Evolutionary conservation across 2,329 filamentous ascomycete species (phyloP), one percentile per base, ranked within the genome.

Genomic region (Teratosphaeria zuluensis): DNA sequence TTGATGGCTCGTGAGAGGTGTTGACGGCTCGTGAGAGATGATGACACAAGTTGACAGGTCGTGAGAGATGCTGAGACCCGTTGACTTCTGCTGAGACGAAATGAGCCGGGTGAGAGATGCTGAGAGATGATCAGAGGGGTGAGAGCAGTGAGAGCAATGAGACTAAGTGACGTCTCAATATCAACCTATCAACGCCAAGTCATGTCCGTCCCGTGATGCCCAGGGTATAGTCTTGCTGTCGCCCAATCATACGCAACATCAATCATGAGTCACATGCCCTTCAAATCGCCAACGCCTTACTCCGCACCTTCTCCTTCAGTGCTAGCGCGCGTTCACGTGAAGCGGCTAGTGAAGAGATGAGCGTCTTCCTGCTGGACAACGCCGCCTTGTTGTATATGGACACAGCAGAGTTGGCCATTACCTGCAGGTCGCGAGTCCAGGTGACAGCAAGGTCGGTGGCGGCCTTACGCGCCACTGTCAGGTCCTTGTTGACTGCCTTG

Each of bases 401-500:
- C 11, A 55, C 38, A 3, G 54, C 54, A 28, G 31, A 38, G 6
- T 46, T 21, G 16, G 35, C 54, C 21, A 55, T 16, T 4, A 55
- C 54, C 24, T 68, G 66, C 32, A 69, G 58, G 28, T 69, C 66
- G 16, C 61, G 63, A 24, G 62, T 58, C 54, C 66, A 56, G 14
- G 62, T 59, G n/a, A n/a, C 19, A 19, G 56, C 56, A 2, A 53
- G 52, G 12, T 53, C 52, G 31, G 12, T 35, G 8, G 52, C 52
- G 19, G 28, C 19, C 54, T 62, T 63, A 1, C 62, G 65, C 16
- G 61, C 59, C 35, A 63, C 53, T 24, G 63, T 59, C 14, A 69
- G 53, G 24, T 70, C 68, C 57, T 67, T 70, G 33, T 58, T 64
- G 51, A 70, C 60, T 14, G 59, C 56, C 55, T 66, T 68, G 59